A percentile compares a stretch with the other conserved stretches of the same genome.
Evolutionary conservation across 208 protist genomes (phyloP).

Genomic region (Acanthamoeba castellanii): DNA sequence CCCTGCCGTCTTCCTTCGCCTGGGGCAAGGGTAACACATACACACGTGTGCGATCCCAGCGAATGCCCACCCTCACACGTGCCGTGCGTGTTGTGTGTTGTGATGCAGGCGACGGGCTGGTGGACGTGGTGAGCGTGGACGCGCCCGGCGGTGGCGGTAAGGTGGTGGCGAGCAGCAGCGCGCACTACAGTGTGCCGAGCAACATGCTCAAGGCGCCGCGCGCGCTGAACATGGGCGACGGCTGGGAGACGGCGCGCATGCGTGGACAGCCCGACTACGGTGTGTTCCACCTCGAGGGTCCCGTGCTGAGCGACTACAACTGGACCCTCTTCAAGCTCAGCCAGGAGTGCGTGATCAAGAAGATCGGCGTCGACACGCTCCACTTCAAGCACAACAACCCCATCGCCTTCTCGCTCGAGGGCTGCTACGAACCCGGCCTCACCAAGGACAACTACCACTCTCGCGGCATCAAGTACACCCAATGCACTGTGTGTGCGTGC

Average conservation of each 20-base stretch:
- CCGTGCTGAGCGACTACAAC: constrained; percentile 59
- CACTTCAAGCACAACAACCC: constrained; percentile 72
- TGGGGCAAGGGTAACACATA: background rate
- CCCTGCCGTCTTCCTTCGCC: background rate
- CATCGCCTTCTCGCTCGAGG: constrained; percentile 64
- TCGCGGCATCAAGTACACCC: background rate
- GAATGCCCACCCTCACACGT: background rate
- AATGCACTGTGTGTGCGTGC: background rate
- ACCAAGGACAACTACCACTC: constrained; percentile 42
- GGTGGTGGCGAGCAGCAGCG: constrained; percentile 64
- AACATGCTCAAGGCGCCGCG: constrained; percentile 63
- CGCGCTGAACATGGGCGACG: constrained; percentile 64
- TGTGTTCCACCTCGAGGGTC: constrained; percentile 22
- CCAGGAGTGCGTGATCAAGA: background rate
- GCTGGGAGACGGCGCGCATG: constrained; percentile 64
- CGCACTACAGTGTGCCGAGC: constrained; percentile 64
- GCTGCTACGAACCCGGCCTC: constrained; percentile 38
- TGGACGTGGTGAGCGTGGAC: constrained; percentile 38
- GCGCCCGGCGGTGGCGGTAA: background rate
- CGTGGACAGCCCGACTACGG: background rate
- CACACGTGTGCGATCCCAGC: background rate
- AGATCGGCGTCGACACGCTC: constrained; percentile 60
- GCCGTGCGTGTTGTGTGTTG: background rate
- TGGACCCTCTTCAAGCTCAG: constrained; percentile 57
- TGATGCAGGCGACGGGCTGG: background rate